phyloP scores from a whole-genome alignment of 495 filamentous ascomycete species.

The Neurospora sp. region DNA sequence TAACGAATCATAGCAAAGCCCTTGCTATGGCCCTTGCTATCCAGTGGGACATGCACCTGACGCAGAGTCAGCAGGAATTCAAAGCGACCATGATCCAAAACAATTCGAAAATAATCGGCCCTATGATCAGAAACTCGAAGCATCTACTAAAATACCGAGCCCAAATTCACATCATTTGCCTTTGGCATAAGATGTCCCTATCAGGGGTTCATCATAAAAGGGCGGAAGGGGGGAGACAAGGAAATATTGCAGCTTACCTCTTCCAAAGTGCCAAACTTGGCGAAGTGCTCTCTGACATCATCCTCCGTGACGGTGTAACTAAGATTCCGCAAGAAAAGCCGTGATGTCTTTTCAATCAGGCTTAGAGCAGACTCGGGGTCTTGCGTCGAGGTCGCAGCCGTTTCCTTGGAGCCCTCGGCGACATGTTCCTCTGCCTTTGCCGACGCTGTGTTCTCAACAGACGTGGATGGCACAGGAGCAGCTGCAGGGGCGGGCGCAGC shows the following conservation, averaged over 20 bases:
- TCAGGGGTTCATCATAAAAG: slow-evolving; percentile 87
- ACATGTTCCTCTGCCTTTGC: slow-evolving; percentile 17
- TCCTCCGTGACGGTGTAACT: slow-evolving; percentile 70
- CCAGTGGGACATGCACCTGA: slow-evolving; percentile 73
- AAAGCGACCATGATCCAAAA: slow-evolving; percentile 5
- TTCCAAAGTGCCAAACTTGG: slow-evolving; percentile 59
- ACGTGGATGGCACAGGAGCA: slow-evolving; percentile 10
- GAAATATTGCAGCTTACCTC: slow-evolving; percentile 56
- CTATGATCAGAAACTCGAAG: slow-evolving; percentile 40
- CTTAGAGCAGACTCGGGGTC: slow-evolving; percentile 28
- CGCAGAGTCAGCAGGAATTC: slow-evolving; percentile 19
- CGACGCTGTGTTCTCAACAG: slow-evolving; percentile 15
- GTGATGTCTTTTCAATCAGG: slow-evolving; percentile 45
- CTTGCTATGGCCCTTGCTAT: slow-evolving; percentile 58
- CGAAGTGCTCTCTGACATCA: slow-evolving; percentile 62
- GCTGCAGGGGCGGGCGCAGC: slow-evolving; percentile 7
- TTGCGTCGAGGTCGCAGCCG: slow-evolving; percentile 13
- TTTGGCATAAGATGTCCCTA: slow-evolving; percentile 97
- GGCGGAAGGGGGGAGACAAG: slow-evolving; percentile 15
- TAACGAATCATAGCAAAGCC: slow-evolving; percentile 86
- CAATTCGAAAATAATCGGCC: slow-evolving; percentile 17
- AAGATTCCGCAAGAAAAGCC: slow-evolving; percentile 84
- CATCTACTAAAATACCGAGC: slow-evolving; percentile 58
- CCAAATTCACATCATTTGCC: slow-evolving; percentile 48
- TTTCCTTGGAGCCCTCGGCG: slow-evolving; percentile 13